These are phyloP conservation scores for Cryptococcus sp. DNA, from an alignment of 1,284 basidiomycete species.

Conservation along the genomic window DNA sequence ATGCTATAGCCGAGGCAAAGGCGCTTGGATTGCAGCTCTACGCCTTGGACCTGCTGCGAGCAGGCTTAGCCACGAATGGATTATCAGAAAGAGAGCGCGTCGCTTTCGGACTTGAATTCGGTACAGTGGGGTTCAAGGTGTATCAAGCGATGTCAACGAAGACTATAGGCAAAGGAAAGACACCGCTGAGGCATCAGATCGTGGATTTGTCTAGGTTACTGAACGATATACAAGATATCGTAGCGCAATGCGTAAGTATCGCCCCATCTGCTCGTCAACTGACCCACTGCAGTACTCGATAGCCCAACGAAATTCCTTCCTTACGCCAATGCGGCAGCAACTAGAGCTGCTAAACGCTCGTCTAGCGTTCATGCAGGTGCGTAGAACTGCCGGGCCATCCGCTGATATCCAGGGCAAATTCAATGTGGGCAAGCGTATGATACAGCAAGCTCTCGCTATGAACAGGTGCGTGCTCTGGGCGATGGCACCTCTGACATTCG, in stretches of 20 bases:
- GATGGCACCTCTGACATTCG: neutral
- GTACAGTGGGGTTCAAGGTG: slow-evolving; percentile 35
- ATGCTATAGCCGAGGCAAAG: slow-evolving; percentile 27
- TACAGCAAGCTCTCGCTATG: slow-evolving; percentile 24
- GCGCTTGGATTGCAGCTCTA: slow-evolving; percentile 32
- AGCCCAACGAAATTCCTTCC: slow-evolving; percentile 21
- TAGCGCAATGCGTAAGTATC: slow-evolving; percentile 24
- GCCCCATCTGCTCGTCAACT: no score
- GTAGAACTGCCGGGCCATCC: neutral
- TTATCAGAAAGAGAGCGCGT: slow-evolving; percentile 39
- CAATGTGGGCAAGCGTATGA: slow-evolving; percentile 27
- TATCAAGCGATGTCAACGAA: slow-evolving; percentile 3
- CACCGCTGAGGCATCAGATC: neutral
- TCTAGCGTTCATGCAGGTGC: slow-evolving; percentile 30
- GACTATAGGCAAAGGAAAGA: slow-evolving; percentile 12
- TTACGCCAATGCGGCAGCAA: slow-evolving; percentile 21
- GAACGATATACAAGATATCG: slow-evolving; percentile 27
- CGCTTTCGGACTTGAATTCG: slow-evolving; percentile 40
- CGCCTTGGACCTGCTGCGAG: slow-evolving; percentile 35
- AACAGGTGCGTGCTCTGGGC: slow-evolving; percentile 16
- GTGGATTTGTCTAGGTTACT: slow-evolving; percentile 20
- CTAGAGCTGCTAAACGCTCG: slow-evolving; percentile 31
- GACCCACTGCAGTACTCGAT: slow-evolving; percentile 21
- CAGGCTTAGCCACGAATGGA: slow-evolving; percentile 20
- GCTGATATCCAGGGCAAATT: slow-evolving; percentile 21